Evolutionary conservation across 768 basidiomycete species (phyloP), one percentile per base, ranked within the genome.

Genomic region (Leccinum ochraceum): DNA sequence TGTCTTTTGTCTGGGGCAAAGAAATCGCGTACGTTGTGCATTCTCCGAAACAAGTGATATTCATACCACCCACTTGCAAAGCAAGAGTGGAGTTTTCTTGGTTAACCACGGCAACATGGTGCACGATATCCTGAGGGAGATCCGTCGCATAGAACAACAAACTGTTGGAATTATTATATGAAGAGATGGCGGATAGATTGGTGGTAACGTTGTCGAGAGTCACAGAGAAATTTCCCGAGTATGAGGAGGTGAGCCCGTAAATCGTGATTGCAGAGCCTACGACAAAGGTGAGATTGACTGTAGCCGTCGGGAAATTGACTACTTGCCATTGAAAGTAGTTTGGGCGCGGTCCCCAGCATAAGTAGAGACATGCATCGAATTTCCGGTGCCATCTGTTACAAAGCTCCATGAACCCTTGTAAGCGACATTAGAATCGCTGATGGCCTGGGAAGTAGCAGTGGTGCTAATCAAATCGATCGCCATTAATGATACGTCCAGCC

Each of bases 141-240:
- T 83, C 84, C 20, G 84, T 83, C 42, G 82, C 79, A 65, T 81
- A 86, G 69, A 86, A 92, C 11, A 93, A 77, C 4, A 90, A 75
- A 11, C 84, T 77, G 59, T 82, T 69, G 51, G 79, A 70, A 30
- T 81, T 74, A 39, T 75, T 79, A 67, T 83, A 87, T 0, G 85
- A 84, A 4, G 87, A 83, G 57, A 73, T 72, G 3, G 81, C 83
- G 32, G 81, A 82, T 55, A 85, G 74, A 3, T 64, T 73, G 34
- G 81, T 78, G 37, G 79, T 81, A 22, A 74, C 71, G 58, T 83
- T 78, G 63, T 86, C 84, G 8, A 86, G 81, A 28, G 70, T 77
- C 57, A 89, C 83, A 37, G 83, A 78, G 67, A 84, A 92, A 46
- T 76, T 77, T 56, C 88, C 88, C 3, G 83, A 80, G 28, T 73